Evolutionary conservation across 805 yeast species (phyloP).

Genomic region (Candida namnaoensis): DNA sequence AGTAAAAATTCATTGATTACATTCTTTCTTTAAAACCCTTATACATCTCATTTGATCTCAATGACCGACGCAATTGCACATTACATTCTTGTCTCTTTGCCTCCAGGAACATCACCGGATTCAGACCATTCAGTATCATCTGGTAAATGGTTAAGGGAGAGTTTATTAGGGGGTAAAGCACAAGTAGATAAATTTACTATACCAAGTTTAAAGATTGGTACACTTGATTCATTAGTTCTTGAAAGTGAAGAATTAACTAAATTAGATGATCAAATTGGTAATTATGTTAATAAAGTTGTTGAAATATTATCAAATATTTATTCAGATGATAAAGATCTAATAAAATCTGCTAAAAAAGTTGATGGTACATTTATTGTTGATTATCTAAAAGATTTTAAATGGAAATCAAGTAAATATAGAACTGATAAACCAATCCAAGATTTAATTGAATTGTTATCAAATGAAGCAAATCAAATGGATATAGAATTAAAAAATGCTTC

Average conservation of each 20-base stretch:
- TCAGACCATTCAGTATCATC: slow-evolving; percentile 31
- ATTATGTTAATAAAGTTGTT: slow-evolving; percentile 62
- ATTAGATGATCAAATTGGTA: slow-evolving; percentile 68
- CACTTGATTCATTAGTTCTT: slow-evolving; percentile 83
- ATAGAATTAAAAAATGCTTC: slow-evolving; percentile 74
- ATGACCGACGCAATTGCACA: slow-evolving; percentile 27
- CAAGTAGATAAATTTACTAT: slow-evolving; percentile 50
- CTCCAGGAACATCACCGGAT: slow-evolving; percentile 46
- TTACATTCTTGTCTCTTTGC: slow-evolving; percentile 49
- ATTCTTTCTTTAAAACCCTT: not conserved
- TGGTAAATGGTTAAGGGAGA: slow-evolving; percentile 45
- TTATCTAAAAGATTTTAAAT: slow-evolving; percentile 66
- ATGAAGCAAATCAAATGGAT: slow-evolving; percentile 79
- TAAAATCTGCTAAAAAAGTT: slow-evolving; percentile 40
- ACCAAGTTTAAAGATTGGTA: slow-evolving; percentile 90
- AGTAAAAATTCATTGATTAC: too few relatives aligned
- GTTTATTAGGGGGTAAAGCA: slow-evolving; percentile 47
- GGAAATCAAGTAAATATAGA: slow-evolving; percentile 86
- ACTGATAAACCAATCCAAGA: slow-evolving; percentile 77
- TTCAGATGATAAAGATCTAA: slow-evolving; percentile 29
- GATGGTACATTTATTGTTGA: slow-evolving; percentile 48
- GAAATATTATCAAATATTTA: slow-evolving; percentile 57
- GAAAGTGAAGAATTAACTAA: slow-evolving; percentile 86
- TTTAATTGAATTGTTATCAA: slow-evolving; percentile 57
- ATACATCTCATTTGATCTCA: not conserved